Evolutionary conservation across 139 green algal genomes (phyloP).

Genomic region (Tetradesmus obliquus): DNA sequence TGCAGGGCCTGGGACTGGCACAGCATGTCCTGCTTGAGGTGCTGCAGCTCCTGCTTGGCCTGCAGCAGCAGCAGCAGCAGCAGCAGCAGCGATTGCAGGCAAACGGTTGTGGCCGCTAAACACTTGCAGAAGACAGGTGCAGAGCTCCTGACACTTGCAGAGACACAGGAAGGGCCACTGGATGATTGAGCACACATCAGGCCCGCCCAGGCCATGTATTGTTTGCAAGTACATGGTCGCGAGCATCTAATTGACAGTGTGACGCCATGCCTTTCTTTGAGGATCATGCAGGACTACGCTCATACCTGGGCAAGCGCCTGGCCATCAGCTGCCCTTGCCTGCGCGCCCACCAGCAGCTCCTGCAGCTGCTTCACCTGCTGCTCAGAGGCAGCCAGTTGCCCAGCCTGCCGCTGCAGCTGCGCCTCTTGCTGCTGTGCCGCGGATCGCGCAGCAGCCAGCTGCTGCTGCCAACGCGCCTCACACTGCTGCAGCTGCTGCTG

Average conservation of each 20-base stretch:
- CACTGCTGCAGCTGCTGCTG: constrained; percentile 26
- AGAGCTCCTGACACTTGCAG: not conserved
- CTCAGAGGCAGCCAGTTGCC: not conserved
- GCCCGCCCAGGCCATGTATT: too few species aligned
- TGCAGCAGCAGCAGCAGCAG: not conserved
- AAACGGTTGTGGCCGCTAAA: not conserved
- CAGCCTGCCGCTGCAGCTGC: constrained; percentile 12
- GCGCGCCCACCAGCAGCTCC: constrained; percentile 16
- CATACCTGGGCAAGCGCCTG: constrained; percentile 10
- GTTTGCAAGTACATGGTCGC: too few species aligned
- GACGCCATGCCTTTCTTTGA: too few species aligned
- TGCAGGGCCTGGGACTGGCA: not conserved
- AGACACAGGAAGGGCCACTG: not conserved
- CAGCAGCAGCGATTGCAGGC: not conserved
- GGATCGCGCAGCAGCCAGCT: constrained; percentile 12
- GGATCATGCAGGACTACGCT: too few species aligned
- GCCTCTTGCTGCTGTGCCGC: constrained; percentile 1
- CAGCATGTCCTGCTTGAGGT: constrained; percentile 19
- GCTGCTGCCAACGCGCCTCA: constrained; percentile 10
- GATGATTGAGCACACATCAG: not conserved
- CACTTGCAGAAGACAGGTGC: not conserved
- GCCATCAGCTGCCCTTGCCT: not conserved
- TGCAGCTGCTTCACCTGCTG: constrained; percentile 34
- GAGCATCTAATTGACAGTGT: too few species aligned
- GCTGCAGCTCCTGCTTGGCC: constrained; percentile 27